Percentiles rank a stretch among this genome's conserved stretches.
phyloP scores from a whole-genome alignment of 345 rosid genomes.

The Odontarrhena argentea region DNA sequence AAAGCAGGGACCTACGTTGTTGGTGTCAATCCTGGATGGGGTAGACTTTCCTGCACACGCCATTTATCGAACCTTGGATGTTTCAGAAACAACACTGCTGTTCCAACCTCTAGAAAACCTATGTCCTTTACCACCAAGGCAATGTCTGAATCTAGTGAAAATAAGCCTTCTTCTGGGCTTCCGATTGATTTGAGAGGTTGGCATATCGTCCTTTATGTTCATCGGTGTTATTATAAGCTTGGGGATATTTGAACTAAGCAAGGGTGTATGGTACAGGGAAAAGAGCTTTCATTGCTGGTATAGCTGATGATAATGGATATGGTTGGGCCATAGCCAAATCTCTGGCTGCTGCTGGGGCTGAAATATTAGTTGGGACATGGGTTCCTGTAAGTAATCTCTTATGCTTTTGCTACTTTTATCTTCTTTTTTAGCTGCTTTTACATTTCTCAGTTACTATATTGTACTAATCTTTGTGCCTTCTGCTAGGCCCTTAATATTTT shows the following conservation, averaged over 20 bases:
- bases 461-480: conserved; percentile 34
- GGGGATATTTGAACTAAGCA: conserved; percentile 6
- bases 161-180: conserved; percentile 60
- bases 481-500: conserved; percentile 88
- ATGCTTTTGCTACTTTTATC: neutral
- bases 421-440: neutral
- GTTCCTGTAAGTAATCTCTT: conserved; percentile 73
- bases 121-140: conserved; percentile 59
- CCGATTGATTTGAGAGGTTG: conserved; percentile 85
- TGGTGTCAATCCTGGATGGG: conserved; percentile 50
- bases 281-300: conserved; percentile 95
- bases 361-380: conserved; percentile 97
- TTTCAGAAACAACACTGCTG: conserved; percentile 41
- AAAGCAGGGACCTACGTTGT: conserved; percentile 50
- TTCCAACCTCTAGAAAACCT: conserved; percentile 44
- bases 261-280: conserved; percentile 57
- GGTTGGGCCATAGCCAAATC: conserved; percentile 99
- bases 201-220: conserved; percentile 12
- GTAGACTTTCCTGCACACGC: conserved; percentile 52
- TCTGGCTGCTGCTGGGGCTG: conserved; percentile 99
- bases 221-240: neutral
- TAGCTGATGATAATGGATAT: conserved; percentile 96
- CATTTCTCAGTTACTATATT: conserved; percentile 26
- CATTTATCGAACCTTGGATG: conserved; percentile 52
- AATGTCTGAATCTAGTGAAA: conserved; percentile 57